These are phyloP conservation scores for Dothideomycetes sp. DNA, from an alignment of 2,329 filamentous ascomycete species.

Conservation along the genomic window DNA sequence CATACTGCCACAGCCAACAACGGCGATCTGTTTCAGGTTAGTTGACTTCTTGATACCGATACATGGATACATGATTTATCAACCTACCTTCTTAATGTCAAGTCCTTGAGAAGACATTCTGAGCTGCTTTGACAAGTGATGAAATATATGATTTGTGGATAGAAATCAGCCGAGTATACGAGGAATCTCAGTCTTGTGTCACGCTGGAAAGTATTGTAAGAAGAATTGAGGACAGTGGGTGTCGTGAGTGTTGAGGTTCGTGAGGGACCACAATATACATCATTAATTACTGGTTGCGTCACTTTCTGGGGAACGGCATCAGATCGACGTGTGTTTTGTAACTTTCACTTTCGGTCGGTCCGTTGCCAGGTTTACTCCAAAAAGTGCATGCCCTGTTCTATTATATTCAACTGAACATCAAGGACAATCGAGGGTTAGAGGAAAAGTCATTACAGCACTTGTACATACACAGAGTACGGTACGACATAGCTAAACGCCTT, in stretches of 20 bases:
- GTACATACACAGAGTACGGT: too few species aligned
- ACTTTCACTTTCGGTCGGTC: conserved; percentile 9
- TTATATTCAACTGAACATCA: too few species aligned
- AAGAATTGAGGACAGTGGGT: background rate
- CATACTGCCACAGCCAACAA: conserved; percentile 52
- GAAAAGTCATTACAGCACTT: background rate
- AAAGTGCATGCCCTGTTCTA: background rate
- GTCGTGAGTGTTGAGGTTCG: conserved; percentile 1
- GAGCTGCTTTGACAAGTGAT: too few species aligned
- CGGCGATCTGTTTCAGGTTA: conserved; percentile 36
- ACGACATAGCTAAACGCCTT: too few species aligned
- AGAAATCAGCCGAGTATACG: too few species aligned
- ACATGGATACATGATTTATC: background rate
- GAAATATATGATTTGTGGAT: too few species aligned
- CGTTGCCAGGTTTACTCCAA: background rate
- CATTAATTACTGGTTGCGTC: background rate
- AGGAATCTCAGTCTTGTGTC: too few species aligned
- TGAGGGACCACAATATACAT: conserved; percentile 3
- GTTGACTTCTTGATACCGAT: too few species aligned
- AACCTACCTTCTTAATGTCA: conserved; percentile 23
- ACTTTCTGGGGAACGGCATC: conserved; percentile 3
- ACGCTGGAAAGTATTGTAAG: too few species aligned
- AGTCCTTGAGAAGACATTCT: conserved; percentile 12
- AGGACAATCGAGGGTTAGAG: too few species aligned
- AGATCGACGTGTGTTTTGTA: conserved; percentile 7